These are phyloP conservation scores for Selaginella tamariscina DNA, from an alignment of 75 land plant species.

Conservation along the genomic window DNA sequence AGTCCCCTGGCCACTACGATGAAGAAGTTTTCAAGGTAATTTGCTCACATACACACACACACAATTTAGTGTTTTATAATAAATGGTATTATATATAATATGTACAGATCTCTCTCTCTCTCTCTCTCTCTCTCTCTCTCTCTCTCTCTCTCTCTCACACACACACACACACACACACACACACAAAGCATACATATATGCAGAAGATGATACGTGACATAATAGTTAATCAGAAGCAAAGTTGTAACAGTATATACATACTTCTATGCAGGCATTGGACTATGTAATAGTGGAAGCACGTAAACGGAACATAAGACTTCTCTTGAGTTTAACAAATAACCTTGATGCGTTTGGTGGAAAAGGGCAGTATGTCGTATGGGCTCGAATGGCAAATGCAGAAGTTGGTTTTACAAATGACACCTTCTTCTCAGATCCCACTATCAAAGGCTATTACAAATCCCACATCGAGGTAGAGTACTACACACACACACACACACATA, in stretches of 20 bases:
- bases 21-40: slow-evolving; percentile 72
- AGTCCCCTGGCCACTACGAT: slow-evolving; percentile 51
- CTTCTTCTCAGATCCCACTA: slow-evolving; percentile 35
- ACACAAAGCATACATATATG: no score
- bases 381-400: slow-evolving; percentile 34
- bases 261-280: slow-evolving; percentile 58
- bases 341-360: slow-evolving; percentile 84
- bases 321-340: slow-evolving; percentile 63
- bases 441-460: slow-evolving; percentile 34
- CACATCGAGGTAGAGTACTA: slow-evolving; percentile 33
- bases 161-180: no score
- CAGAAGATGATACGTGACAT: no score
- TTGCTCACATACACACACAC: no score
- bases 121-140: no score
- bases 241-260: neutral
- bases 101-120: no score
- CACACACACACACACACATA: neutral
- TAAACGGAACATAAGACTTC: slow-evolving; percentile 50
- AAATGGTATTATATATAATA: no score
- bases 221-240: no score
- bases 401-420: slow-evolving; percentile 30
- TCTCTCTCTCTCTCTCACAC: no score
- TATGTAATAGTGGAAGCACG: slow-evolving; percentile 71
- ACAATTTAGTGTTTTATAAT: no score
- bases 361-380: slow-evolving; percentile 84